A percentile compares a stretch with the other conserved stretches of the same genome.
Conservation (phyloP, 1,139 yeast genomes). For the Blastobotrys buckinghamii region DNA sequence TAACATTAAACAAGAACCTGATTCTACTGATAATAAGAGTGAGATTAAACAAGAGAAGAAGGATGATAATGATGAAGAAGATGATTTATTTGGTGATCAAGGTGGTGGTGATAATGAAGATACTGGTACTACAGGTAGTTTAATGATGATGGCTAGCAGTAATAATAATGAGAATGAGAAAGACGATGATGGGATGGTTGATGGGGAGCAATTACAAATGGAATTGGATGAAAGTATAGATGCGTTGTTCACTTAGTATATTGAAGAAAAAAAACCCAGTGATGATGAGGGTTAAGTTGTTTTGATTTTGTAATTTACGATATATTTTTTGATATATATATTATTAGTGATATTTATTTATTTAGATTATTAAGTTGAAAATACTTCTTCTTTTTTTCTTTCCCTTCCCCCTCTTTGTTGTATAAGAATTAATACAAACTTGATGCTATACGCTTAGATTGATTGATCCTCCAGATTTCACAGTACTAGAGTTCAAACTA, state of each 20-base stretch:
- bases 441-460: too few species aligned
- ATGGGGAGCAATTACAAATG: slow-evolving; percentile 1
- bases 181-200: not conserved
- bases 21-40: too few species aligned
- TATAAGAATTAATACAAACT: too few species aligned
- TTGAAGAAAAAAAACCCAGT: not conserved
- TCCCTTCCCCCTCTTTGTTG: too few species aligned
- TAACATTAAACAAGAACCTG: too few species aligned
- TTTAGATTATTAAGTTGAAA: not conserved
- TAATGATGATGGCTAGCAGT: not conserved
- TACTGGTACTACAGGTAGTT: not conserved
- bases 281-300: too few species aligned
- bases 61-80: slow-evolving; percentile 4
- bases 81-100: slow-evolving; percentile 2
- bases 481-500: too few species aligned
- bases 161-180: not conserved
- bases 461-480: too few species aligned
- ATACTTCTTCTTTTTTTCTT: too few species aligned
- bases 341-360: not conserved
- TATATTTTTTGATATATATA: not conserved
- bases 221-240: slow-evolving; percentile 9
- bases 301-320: too few species aligned
- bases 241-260: not conserved
- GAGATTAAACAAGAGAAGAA: not conserved
- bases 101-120: too few species aligned